A percentile compares a stretch with the other conserved stretches of the same genome.
Conservation (phyloP, 2,329 filamentous ascomycete species). For the Exophiala lecanii-corni region DNA sequence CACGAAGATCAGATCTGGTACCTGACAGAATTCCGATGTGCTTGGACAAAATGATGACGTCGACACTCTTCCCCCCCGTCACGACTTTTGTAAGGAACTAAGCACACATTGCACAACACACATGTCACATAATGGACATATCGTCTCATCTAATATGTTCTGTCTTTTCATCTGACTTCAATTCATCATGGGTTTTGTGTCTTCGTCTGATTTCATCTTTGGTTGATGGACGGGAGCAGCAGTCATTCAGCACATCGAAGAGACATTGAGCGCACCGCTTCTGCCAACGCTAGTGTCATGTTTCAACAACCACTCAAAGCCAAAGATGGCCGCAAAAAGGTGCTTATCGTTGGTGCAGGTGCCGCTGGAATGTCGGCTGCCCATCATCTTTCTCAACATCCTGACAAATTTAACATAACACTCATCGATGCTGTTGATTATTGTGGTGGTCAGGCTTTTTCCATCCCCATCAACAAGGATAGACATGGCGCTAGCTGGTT, state of each 20-base stretch:
- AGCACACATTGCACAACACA: not conserved
- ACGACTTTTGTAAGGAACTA: not conserved
- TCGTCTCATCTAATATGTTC: not conserved
- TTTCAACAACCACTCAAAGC: constrained; percentile 13
- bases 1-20: not conserved
- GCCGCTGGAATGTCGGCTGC: constrained; percentile 53
- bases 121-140: not conserved
- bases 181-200: too few relatives aligned
- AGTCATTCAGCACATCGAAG: constrained; percentile 6
- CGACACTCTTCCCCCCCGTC: not conserved
- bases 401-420: constrained; percentile 61
- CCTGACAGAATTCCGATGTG: not conserved
- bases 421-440: constrained; percentile 56
- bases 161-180: not conserved
- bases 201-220: too few relatives aligned
- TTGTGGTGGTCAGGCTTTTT: constrained; percentile 58
- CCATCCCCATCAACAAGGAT: constrained; percentile 52
- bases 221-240: too few relatives aligned
- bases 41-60: not conserved
- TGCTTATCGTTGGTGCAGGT: constrained; percentile 59
- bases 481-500: constrained; percentile 56
- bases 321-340: constrained; percentile 38
- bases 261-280: constrained; percentile 12
- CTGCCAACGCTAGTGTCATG: constrained; percentile 7
- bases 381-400: constrained; percentile 61